Base-by-base conservation (phyloP, 768 basidiomycete species). In the Termitomyces sp. region DNA sequence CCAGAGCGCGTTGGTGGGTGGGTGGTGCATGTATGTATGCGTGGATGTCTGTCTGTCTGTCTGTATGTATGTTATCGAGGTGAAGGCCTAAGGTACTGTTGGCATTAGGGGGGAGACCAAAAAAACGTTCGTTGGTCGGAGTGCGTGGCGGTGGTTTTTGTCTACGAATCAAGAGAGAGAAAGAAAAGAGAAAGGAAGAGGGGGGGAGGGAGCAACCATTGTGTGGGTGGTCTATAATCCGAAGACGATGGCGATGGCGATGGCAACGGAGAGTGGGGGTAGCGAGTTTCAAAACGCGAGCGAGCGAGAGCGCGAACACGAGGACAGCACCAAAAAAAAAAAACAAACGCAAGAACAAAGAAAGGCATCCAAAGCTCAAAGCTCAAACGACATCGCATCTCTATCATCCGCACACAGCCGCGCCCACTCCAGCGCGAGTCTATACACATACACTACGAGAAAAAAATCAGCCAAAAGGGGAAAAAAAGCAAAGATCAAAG, bases 371-470 rank as follows among this genome's bases (percentile, higher is more conserved):
- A 26, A 26, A 24, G 4, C 64, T 57, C 39, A 67, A 52, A 62
- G 56, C 32, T 50, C 59, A 51, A 69, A 77, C 55, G 66, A 67
- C 90, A 87, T 89, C 29, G 82, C 74, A 37, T 89, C 88, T 42
- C 94, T 80, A 71, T 96, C 90, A 65, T 97, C 93, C 10, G 87
- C 82, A 76, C 82, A 87, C 26, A 98, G 74, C 16, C 94, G 74
- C 32, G 88, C 93, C 78, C 93, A 98, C 69, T 97, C 94, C 44
- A 97, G 71, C 62, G 88, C 90, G 22, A 96, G 74, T 63, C 94
- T 79, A 71, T 91, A 96, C 6, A 94, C 86, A 68, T 96, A 94
- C 36, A 82, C 92, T 92, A 65, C 0, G n/a, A 14, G 2, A 4
- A 18, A 10, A 4, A 0, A 2, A 10, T 46, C 27, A 43, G 26